phyloP scores from a whole-genome alignment of 345 rosid genomes.

The Populus ilicifolia region DNA sequence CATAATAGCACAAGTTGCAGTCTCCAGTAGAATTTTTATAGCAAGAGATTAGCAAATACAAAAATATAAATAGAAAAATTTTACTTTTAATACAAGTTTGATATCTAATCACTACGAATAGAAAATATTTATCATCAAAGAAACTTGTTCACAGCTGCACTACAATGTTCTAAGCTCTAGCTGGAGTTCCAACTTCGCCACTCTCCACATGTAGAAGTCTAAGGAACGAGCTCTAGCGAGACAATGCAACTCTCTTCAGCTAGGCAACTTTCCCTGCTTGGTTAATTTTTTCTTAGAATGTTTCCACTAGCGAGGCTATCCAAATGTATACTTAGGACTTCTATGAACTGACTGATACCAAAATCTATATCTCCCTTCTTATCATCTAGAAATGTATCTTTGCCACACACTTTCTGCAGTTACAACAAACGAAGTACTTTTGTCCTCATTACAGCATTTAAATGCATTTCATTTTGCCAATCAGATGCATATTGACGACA shows the following conservation, averaged over 20 bases:
- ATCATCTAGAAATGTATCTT: slow-evolving; percentile 64
- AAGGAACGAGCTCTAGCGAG: slow-evolving; percentile 50
- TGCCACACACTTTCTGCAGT: slow-evolving; percentile 62
- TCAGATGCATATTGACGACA: neutral
- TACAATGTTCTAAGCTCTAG: slow-evolving; percentile 3
- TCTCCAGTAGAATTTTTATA: neutral
- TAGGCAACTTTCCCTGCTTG: slow-evolving; percentile 50
- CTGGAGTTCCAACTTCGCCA: slow-evolving; percentile 56
- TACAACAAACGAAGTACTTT: neutral
- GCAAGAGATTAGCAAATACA: neutral
- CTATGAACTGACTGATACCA: slow-evolving; percentile 16
- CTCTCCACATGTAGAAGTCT: slow-evolving; percentile 59
- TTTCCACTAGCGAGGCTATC: slow-evolving; percentile 44
- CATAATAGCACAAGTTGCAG: neutral
- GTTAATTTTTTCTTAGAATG: slow-evolving; percentile 43
- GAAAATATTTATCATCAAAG: too few species aligned
- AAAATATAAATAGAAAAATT: neutral
- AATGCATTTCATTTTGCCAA: neutral
- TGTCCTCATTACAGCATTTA: neutral
- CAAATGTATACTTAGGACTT: slow-evolving; percentile 6
- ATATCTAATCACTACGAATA: too few species aligned
- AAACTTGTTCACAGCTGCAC: neutral
- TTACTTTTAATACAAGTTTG: too few species aligned
- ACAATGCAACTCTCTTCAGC: slow-evolving; percentile 53
- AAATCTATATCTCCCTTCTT: slow-evolving; percentile 78